Base-by-base conservation (phyloP, 441 rosid species). In the Eruca vesicaria region DNA sequence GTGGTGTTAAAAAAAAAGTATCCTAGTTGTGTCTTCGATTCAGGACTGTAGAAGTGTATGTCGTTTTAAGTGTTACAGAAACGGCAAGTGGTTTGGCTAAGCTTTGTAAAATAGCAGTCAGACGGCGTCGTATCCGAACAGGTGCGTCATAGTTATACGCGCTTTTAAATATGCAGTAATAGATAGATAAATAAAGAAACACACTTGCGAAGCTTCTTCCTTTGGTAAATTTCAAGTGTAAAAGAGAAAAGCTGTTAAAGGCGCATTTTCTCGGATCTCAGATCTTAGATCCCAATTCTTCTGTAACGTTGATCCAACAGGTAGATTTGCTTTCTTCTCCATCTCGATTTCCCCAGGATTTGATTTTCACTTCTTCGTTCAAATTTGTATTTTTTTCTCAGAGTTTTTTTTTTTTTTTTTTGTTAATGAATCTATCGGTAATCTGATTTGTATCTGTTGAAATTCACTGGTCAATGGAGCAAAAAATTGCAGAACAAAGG, bases 251-350 rank as follows among this genome's bases (percentile, higher is more conserved):
- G 67, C 75, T 70, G 61, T 75, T 61, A 72, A 72, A 72, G 70
- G 61, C 71, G 55, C 78, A 78, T 78, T 78, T 73, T 72, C 81
- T 78, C 74, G 81, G 81, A 72, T 78, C 81, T 78, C 14, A 78
- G 81, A 78, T 78, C 81, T 78, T 78, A 68, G 74, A 78, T 78
- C 71, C 73, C 63, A 71, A 58, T 16, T 18, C 45, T 50, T 60
- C 8, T 5, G 28, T 43, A 4, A 20, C 66, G 48, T 59, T 77
- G 31, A 60, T 72, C 69, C 31, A 43, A 72, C 70, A 45, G 53
- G 74, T 78, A 55, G 35, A 55, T 73, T 41, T 15, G 4, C 6
- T 69, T 4, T 45, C 52, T 43, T 43, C 18, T 43, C 9, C 41
- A 12, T 69, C 70, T 73, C 32, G 63, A 62, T 75, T 67, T 58